A percentile compares a stretch with the other conserved stretches of the same genome.
These are phyloP conservation scores for Sanghuangporus weigelae DNA, from an alignment of 1,284 basidiomycete genomes.

Conservation along the genomic window DNA sequence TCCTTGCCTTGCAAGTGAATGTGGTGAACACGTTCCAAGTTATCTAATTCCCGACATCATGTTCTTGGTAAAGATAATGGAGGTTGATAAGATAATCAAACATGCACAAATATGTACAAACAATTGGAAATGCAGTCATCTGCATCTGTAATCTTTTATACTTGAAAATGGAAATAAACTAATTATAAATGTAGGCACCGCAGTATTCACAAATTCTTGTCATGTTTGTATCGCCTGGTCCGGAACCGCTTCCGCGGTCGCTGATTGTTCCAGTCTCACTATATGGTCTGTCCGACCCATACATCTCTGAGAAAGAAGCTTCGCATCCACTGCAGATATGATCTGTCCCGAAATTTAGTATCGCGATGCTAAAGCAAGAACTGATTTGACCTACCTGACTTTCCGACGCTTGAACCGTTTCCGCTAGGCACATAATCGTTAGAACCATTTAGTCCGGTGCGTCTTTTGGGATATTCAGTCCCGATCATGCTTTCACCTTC, in stretches of 20 bases:
- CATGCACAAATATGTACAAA: neutral
- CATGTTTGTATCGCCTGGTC: neutral
- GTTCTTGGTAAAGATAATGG: too few relatives aligned
- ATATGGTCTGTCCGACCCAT: neutral
- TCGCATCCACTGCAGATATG: neutral
- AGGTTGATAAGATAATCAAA: too few relatives aligned
- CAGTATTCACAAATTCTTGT: neutral
- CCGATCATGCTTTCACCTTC: neutral
- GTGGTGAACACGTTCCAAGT: too few relatives aligned
- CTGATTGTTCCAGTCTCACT: neutral
- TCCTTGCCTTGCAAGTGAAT: too few relatives aligned
- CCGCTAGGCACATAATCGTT: neutral
- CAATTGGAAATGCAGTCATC: neutral
- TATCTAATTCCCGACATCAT: too few relatives aligned
- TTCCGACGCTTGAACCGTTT: too few relatives aligned
- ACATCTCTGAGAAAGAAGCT: neutral
- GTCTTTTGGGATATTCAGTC: neutral
- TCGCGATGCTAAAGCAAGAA: neutral
- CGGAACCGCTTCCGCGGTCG: neutral
- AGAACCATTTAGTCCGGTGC: neutral
- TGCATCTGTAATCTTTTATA: neutral
- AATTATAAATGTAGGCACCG: constrained; percentile 2
- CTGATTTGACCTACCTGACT: neutral
- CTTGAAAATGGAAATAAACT: neutral
- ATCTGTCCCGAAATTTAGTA: neutral